Evolutionary conservation across 1,284 basidiomycete species (phyloP).

Genomic region (Microbotryum scabiosae): DNA sequence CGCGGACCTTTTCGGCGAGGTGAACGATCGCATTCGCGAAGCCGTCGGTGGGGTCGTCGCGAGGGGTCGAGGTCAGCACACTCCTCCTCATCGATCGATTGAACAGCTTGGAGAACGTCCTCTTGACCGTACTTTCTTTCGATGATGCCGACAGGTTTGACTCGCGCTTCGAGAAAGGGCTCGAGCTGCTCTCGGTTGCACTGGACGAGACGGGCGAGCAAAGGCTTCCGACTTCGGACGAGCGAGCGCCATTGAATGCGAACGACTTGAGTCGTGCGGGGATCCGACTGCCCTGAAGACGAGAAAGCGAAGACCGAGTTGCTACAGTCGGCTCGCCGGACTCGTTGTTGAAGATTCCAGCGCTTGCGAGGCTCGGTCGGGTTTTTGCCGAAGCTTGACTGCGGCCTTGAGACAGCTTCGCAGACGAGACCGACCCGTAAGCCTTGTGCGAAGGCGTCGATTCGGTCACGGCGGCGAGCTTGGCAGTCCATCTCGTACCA

Average conservation of each 20-base stretch:
- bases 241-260: too few species aligned
- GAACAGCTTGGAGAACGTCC: constrained; percentile 1
- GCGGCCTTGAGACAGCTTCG: not conserved
- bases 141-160: not conserved
- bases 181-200: too few species aligned
- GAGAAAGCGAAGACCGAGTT: too few species aligned
- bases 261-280: too few species aligned
- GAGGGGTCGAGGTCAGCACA: constrained; percentile 1
- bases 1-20: not conserved
- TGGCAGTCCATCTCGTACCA: not conserved
- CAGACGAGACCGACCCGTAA: not conserved
- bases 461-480: not conserved
- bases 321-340: too few species aligned
- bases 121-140: not conserved
- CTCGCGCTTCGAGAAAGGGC: not conserved
- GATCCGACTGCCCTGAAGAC: too few species aligned
- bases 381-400: not conserved
- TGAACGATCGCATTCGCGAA: not conserved
- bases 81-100: constrained; percentile 7
- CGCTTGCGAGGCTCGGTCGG: not conserved
- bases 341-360: too few species aligned
- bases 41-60: not conserved
- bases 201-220: too few species aligned
- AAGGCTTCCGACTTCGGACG: too few species aligned
- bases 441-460: not conserved